Conservation (phyloP, 306 rosid species). For the Glycyrrhiza uralensis region DNA sequence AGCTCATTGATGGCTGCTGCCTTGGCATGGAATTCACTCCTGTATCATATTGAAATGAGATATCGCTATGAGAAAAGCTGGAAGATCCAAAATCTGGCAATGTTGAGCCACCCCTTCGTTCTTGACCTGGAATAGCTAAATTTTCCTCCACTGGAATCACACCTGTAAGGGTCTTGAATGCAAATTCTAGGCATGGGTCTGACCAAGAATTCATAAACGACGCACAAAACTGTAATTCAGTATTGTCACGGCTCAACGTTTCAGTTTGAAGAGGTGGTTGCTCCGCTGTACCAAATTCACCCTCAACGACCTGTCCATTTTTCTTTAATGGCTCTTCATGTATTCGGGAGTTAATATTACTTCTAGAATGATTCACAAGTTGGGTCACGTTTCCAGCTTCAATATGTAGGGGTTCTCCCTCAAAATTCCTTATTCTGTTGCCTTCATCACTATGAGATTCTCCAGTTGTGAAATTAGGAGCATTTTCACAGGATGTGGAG, state of each 20-base stretch:
- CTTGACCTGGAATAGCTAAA: slow-evolving; percentile 45
- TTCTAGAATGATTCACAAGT: slow-evolving; percentile 17
- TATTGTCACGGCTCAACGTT: slow-evolving; percentile 18
- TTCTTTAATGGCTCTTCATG: slow-evolving; percentile 28
- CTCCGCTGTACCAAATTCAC: slow-evolving; percentile 30
- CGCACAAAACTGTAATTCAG: slow-evolving; percentile 42
- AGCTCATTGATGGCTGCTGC: slow-evolving; percentile 41
- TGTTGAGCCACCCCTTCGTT: slow-evolving; percentile 29
- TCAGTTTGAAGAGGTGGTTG: slow-evolving; percentile 39
- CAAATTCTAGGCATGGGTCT: slow-evolving; percentile 93
- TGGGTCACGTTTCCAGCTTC: slow-evolving; percentile 21
- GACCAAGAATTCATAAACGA: slow-evolving; percentile 75
- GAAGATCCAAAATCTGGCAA: slow-evolving; percentile 66
- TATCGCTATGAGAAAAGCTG: slow-evolving; percentile 50
- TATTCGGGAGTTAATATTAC: neutral
- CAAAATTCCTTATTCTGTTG: slow-evolving; percentile 20
- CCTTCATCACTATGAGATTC: slow-evolving; percentile 17
- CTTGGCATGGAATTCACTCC: slow-evolving; percentile 50
- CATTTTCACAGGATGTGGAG: slow-evolving; percentile 33
- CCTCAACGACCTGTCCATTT: slow-evolving; percentile 20
- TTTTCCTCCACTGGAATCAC: slow-evolving; percentile 69
- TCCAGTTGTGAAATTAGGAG: slow-evolving; percentile 19
- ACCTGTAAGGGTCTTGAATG: slow-evolving; percentile 91
- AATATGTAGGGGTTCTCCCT: slow-evolving; percentile 27
- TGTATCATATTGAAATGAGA: slow-evolving; percentile 49